These are phyloP conservation scores for Yamadazyma songkhlaensis DNA, from an alignment of 1,139 yeast species.

Conservation along the genomic window DNA sequence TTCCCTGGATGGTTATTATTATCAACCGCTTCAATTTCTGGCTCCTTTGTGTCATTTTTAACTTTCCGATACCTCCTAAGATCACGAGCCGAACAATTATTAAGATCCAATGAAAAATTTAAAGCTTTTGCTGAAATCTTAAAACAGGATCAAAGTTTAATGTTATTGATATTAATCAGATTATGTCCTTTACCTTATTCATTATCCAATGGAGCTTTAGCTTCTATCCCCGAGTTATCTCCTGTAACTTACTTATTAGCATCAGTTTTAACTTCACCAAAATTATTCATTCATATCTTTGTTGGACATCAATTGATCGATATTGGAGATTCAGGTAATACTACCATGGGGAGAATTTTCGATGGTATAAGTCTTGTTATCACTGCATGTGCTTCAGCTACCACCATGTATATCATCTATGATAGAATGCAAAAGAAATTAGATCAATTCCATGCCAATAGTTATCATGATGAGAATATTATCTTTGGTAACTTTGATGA, in stretches of 20 bases:
- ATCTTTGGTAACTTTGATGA: constrained; percentile 44
- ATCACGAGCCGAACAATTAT: constrained; percentile 48
- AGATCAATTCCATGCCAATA: constrained; percentile 23
- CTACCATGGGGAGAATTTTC: constrained; percentile 50
- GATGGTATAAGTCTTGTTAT: constrained; percentile 62
- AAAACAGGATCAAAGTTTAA: constrained; percentile 58
- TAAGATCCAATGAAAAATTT: constrained; percentile 59
- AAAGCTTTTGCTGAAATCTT: constrained; percentile 75
- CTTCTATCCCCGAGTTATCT: constrained; percentile 75
- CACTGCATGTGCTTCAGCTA: constrained; percentile 54
- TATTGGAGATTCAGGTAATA: constrained; percentile 58
- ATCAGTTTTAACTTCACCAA: constrained; percentile 75
- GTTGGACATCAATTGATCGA: constrained; percentile 75
- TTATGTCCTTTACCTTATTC: constrained; percentile 94
- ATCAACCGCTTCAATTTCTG: constrained; percentile 65
- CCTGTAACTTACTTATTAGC: constrained; percentile 65
- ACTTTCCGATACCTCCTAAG: constrained; percentile 61
- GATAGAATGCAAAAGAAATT: constrained; percentile 51
- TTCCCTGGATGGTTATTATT: constrained; percentile 77
- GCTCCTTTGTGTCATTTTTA: constrained; percentile 71
- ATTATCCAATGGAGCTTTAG: constrained; percentile 86
- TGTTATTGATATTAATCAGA: constrained; percentile 67
- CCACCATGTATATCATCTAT: constrained; percentile 73
- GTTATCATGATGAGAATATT: constrained; percentile 27
- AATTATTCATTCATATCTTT: constrained; percentile 71